phyloP scores from a whole-genome alignment of 805 yeast species.

The Myxozyma mucilagina region DNA sequence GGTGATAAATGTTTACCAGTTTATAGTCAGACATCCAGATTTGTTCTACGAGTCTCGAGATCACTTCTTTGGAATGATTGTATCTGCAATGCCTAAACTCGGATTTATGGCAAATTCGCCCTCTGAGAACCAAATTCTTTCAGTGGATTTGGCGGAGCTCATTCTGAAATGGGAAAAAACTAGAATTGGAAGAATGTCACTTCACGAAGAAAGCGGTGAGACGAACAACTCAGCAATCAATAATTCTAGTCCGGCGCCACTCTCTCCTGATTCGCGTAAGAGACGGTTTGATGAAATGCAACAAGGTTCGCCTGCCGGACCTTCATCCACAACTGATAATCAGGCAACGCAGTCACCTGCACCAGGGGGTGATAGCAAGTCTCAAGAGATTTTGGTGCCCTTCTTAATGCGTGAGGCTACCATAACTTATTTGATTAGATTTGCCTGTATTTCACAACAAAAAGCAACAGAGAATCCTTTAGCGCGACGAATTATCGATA shows the following conservation, averaged over 20 bases:
- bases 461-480: conserved; percentile 80
- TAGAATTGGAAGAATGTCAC: conserved; percentile 4
- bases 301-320: conserved; percentile 11
- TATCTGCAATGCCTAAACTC: conserved; percentile 88
- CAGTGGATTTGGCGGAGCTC: conserved; percentile 85
- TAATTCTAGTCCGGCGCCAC: neutral
- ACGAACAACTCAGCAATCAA: neutral
- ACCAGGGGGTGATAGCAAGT: conserved; percentile 33
- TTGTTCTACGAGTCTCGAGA: conserved; percentile 84
- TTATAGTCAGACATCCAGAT: conserved; percentile 81
- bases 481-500: conserved; percentile 78
- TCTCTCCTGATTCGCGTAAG: conserved; percentile 26
- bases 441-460: conserved; percentile 81
- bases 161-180: conserved; percentile 77
- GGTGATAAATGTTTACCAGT: conserved; percentile 83
- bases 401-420: conserved; percentile 84
- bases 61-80: conserved; percentile 82
- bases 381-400: conserved; percentile 44
- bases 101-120: conserved; percentile 70
- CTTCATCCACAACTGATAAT: neutral
- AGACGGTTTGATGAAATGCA: conserved; percentile 26
- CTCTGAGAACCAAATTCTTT: conserved; percentile 73
- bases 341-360: conserved; percentile 14
- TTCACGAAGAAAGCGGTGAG: conserved; percentile 2
- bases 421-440: conserved; percentile 81